Evolutionary conservation across 768 basidiomycete species (phyloP).

Genomic region (Leccinum broughii): DNA sequence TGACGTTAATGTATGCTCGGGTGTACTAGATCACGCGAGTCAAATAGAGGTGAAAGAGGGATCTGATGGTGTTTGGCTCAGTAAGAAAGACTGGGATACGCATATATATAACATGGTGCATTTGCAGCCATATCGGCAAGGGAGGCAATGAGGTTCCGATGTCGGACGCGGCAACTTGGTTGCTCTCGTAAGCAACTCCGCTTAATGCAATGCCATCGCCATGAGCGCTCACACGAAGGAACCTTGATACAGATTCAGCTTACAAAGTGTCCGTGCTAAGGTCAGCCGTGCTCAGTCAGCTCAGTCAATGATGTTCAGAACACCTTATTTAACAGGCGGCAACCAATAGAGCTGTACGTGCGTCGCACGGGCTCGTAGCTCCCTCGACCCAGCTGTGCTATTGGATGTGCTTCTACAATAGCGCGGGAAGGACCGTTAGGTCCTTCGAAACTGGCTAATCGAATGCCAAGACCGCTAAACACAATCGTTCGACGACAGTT

Average conservation of each 20-base stretch:
- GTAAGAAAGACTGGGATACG: neutral
- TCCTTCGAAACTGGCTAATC: neutral
- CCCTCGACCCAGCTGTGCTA: neutral
- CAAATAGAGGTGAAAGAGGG: neutral
- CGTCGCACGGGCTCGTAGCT: neutral
- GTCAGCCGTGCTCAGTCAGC: neutral
- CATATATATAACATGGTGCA: neutral
- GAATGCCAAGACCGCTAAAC: neutral
- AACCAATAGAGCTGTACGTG: neutral
- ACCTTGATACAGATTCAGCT: neutral
- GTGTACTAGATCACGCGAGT: neutral
- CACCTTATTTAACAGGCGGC: neutral
- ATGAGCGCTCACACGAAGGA: neutral
- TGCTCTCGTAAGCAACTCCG: neutral
- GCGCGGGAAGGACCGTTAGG: neutral
- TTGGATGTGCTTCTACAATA: neutral
- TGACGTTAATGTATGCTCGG: neutral
- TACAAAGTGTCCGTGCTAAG: neutral
- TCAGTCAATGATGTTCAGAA: neutral
- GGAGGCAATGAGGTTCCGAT: neutral
- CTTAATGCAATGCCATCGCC: neutral
- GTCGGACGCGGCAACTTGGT: neutral
- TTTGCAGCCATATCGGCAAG: neutral
- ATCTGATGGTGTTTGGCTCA: neutral
- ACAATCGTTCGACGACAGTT: neutral